A percentile compares a stretch with the other conserved stretches of the same genome.
These are phyloP conservation scores for Calocera viscosa DNA, from an alignment of 768 basidiomycete species.

Conservation along the genomic window DNA sequence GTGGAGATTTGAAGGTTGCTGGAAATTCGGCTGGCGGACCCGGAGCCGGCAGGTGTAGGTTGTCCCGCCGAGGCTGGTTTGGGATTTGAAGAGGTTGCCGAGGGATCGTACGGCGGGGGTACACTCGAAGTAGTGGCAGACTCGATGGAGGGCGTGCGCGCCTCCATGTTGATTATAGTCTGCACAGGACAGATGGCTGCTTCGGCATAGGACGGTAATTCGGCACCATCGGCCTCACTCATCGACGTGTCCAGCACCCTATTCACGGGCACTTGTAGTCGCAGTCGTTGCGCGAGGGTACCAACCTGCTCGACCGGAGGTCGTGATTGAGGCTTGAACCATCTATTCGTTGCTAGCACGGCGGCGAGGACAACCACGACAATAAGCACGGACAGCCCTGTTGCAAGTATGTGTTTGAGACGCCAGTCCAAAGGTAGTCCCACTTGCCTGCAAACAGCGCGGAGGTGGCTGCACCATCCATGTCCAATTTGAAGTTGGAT, in stretches of 20 bases:
- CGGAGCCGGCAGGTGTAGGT: background rate
- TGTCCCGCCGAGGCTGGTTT: background rate
- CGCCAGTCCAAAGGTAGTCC: too few relatives aligned
- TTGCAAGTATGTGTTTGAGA: too few relatives aligned
- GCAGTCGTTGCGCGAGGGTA: background rate
- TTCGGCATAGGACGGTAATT: background rate
- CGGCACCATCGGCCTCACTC: background rate
- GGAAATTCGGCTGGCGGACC: background rate
- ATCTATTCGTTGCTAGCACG: background rate
- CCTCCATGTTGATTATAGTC: background rate
- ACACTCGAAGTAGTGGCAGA: background rate
- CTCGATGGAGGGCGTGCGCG: background rate
- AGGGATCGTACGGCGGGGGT: background rate
- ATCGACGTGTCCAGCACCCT: background rate
- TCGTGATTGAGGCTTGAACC: background rate
- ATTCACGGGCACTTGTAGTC: background rate
- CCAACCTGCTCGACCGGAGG: background rate
- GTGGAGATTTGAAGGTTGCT: too few relatives aligned
- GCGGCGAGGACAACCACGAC: background rate
- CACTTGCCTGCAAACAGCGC: background rate
- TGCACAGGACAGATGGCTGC: background rate
- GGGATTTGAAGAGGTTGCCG: background rate
- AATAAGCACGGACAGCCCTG: background rate
- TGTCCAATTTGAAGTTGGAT: background rate
- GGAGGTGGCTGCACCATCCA: background rate